A percentile compares a stretch with the other conserved stretches of the same genome.
These are phyloP conservation scores for Aspergillus sp. DNA, from an alignment of 2,329 filamentous ascomycete genomes.

Conservation along the genomic window DNA sequence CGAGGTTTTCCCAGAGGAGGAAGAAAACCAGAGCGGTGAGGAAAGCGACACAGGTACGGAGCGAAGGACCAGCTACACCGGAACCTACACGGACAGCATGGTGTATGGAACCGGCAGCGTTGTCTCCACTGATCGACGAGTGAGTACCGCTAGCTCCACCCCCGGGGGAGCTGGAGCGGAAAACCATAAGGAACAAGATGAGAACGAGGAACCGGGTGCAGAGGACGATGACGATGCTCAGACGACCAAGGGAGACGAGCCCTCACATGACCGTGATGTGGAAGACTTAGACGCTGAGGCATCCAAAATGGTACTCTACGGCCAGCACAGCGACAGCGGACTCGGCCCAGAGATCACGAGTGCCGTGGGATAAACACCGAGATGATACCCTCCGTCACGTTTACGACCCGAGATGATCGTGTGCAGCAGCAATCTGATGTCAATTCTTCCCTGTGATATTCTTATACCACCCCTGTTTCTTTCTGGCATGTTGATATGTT, in stretches of 20 bases:
- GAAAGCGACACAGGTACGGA: conserved; percentile 54
- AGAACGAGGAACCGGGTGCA: conserved; percentile 8
- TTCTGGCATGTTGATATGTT: neutral
- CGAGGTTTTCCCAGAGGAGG: conserved; percentile 61
- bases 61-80: conserved; percentile 44
- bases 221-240: conserved; percentile 13
- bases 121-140: conserved; percentile 38
- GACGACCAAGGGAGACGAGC: conserved; percentile 18
- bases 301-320: conserved; percentile 30
- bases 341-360: conserved; percentile 30
- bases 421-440: neutral
- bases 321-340: conserved; percentile 30
- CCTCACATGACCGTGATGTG: conserved; percentile 17
- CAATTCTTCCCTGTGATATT: conserved; percentile 22
- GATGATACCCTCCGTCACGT: neutral
- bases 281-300: conserved; percentile 19
- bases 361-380: conserved; percentile 10
- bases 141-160: conserved; percentile 43
- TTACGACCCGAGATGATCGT: neutral
- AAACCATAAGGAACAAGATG: neutral
- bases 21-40: conserved; percentile 50
- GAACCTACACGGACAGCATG: conserved; percentile 44
- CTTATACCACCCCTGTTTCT: conserved; percentile 23
- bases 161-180: conserved; percentile 25
- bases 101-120: conserved; percentile 41